phyloP scores from a whole-genome alignment of 2,329 filamentous ascomycete species.

The Didymella pomorum region DNA sequence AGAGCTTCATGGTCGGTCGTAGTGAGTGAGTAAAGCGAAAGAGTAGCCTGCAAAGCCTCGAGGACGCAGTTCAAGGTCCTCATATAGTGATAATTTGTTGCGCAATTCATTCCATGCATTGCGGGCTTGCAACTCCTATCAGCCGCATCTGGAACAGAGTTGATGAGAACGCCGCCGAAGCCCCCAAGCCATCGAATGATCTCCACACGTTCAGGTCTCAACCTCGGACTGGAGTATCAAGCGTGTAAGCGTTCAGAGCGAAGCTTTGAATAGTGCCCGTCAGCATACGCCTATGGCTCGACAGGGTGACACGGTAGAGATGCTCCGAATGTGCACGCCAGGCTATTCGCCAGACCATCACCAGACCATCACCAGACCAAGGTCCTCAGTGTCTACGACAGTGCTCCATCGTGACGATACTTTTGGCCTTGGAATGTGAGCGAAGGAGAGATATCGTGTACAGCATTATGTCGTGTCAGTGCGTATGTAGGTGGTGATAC shows the following conservation, averaged over 20 bases:
- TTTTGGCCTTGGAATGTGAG: neutral
- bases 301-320: neutral
- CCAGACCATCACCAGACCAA: neutral
- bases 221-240: neutral
- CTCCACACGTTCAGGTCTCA: constrained; percentile 3
- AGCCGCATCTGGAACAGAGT: neutral
- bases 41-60: neutral
- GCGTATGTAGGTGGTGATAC: neutral
- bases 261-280: neutral
- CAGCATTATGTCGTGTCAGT: constrained; percentile 7
- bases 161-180: neutral
- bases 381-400: neutral
- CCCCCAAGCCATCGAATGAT: neutral
- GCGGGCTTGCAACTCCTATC: neutral
- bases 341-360: neutral
- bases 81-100: neutral
- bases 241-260: neutral
- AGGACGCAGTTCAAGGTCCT: neutral
- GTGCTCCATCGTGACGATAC: neutral
- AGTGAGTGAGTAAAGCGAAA: constrained; percentile 5
- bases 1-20: constrained; percentile 35
- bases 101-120: neutral
- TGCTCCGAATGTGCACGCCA: neutral
- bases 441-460: neutral
- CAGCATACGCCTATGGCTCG: neutral